These are phyloP conservation scores for Tetrahymena elliotti DNA, from an alignment of 73 alveolate genomes.

Conservation along the genomic window DNA sequence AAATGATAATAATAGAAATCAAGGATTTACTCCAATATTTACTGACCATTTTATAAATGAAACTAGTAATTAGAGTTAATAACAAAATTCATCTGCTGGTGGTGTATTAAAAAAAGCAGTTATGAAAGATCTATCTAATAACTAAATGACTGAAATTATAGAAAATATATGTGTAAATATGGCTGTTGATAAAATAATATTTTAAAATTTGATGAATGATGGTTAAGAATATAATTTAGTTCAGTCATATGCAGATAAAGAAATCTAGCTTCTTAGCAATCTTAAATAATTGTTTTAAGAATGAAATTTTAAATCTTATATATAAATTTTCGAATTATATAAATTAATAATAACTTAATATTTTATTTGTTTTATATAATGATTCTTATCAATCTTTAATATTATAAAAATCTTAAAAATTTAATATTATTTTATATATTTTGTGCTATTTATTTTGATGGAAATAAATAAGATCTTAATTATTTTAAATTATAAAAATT, in stretches of 20 bases:
- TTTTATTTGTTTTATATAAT: no score
- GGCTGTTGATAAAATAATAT: not conserved
- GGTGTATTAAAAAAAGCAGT: not conserved
- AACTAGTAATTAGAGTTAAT: not conserved
- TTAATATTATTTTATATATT: no score
- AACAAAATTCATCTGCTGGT: not conserved
- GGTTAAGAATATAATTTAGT: not conserved
- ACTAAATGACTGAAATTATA: not conserved
- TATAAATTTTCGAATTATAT: no score
- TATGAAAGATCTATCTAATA: not conserved
- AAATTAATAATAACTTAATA: no score
- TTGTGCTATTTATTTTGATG: no score
- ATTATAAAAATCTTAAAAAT: no score
- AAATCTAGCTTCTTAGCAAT: not conserved
- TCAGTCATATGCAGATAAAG: not conserved
- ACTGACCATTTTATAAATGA: not conserved
- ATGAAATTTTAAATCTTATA: no score
- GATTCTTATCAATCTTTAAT: no score
- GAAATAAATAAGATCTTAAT: no score
- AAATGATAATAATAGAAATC: no score
- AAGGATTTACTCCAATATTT: not conserved
- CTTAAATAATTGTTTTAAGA: not conserved
- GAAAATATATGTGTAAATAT: not conserved
- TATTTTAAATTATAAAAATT: no score
- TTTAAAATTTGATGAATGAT: not conserved